Evolutionary conservation across 176 grass and related monocot species (phyloP).

Genomic region (Pontederia paniculata): DNA sequence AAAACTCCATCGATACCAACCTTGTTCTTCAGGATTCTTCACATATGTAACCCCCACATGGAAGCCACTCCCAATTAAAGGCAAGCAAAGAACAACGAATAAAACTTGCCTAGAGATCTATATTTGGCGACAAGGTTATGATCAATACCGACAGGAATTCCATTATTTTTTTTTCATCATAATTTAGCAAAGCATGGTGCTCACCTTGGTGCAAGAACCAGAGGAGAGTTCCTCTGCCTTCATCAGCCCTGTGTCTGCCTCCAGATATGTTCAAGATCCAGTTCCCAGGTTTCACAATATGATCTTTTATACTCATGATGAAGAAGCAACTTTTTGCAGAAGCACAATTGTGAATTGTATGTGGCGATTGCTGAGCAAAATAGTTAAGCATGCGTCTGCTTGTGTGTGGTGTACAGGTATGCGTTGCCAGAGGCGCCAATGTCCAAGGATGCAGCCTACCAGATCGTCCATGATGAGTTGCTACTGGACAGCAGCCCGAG

Average conservation of each 20-base stretch:
- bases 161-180: too few species aligned
- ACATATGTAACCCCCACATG: too few species aligned
- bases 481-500: conserved; percentile 77
- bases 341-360: too few species aligned
- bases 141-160: too few species aligned
- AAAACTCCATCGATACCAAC: too few species aligned
- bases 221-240: conserved; percentile 16
- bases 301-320: too few species aligned
- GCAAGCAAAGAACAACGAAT: conserved; percentile 27
- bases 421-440: conserved; percentile 39
- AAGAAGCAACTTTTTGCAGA: too few species aligned
- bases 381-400: too few species aligned
- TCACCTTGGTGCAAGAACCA: conserved; percentile 38
- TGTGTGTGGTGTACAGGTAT: conserved; percentile 23
- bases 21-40: too few species aligned
- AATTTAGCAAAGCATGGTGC: conserved; percentile 34
- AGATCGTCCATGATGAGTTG: conserved; percentile 94
- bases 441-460: conserved; percentile 83
- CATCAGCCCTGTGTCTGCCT: conserved; percentile 49
- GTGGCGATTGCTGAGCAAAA: too few species aligned
- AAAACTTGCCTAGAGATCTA: background rate
- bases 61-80: background rate
- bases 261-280: conserved; percentile 67
- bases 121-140: too few species aligned
- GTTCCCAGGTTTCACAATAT: conserved; percentile 37